Evolutionary conservation across 169 alveolate genomes (phyloP).

Genomic region (Theileria orientalis): DNA sequence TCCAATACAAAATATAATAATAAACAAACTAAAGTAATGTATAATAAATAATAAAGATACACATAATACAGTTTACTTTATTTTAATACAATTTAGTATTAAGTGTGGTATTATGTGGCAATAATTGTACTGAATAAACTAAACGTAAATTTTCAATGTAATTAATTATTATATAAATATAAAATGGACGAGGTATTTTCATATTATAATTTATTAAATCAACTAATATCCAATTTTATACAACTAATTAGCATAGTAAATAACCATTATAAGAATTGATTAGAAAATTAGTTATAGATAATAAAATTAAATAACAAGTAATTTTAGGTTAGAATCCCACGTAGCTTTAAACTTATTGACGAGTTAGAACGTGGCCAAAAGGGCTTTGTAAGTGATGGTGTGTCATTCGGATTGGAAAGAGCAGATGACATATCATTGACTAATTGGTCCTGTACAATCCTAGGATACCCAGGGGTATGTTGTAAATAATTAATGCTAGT

Average conservation of each 20-base stretch:
- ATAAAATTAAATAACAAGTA: neutral
- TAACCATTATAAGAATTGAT: too few species aligned
- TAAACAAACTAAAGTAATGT: too few species aligned
- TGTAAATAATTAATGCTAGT: neutral
- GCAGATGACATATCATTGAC: conserved; percentile 93
- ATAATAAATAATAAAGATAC: neutral
- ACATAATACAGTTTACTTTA: neutral
- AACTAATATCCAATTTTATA: neutral
- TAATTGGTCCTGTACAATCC: conserved; percentile 92
- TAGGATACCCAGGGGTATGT: conserved; percentile 90
- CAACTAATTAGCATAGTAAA: too few species aligned
- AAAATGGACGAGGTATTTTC: conserved; percentile 55
- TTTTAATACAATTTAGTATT: neutral
- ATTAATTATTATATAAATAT: neutral
- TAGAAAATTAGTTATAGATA: too few species aligned
- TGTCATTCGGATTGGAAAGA: conserved; percentile 91
- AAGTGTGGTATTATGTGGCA: neutral
- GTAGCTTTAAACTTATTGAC: conserved; percentile 95
- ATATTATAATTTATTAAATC: neutral
- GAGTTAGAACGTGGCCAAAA: conserved; percentile 97
- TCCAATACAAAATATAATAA: too few species aligned
- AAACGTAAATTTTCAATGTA: neutral
- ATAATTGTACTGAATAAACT: neutral
- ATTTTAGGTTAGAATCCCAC: conserved; percentile 87
- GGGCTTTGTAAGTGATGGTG: conserved; percentile 94